Evolutionary conservation across 2,329 filamentous ascomycete genomes (phyloP), one percentile per base, ranked within the genome.

Genomic region (Stagonosporopsis rhizophila): DNA sequence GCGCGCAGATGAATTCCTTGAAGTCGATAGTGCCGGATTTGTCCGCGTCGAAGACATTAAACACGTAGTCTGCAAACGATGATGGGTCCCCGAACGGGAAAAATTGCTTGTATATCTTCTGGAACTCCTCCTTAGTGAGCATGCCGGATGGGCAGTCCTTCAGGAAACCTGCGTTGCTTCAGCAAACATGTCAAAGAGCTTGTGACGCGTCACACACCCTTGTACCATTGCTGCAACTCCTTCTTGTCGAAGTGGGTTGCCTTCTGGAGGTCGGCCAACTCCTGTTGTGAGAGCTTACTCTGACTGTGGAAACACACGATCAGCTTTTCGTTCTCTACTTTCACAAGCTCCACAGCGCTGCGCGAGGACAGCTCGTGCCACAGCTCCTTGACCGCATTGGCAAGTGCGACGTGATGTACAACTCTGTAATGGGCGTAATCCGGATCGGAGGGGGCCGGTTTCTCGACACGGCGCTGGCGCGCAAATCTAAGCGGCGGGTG

Each of bases 221-320:
- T 98, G 81, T 99, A 98, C 95, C 95, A 99, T 87, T 98, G 94
- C 78, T 99, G 95, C 75, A 99, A 80, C 80, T 99, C 95, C 83
- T 98, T 98, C 88, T 97, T 97, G 80, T 99, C 95, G 75, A 99
- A 99, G 79, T 98, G 92, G 63, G 95, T 99, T 59, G 92, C 92
- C 82, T 92, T 95, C 77, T 98, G 93, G 67, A 99, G 87, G 79
- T 99, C 95, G 66, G 86, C 87, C 74, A 99, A 90, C 85, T 99
- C 92, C 79, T 96, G 90, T 77, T 95, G 91, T 56, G 93, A 96
- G 76, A 99, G 89, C 83, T 98, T 99, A 70, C 94, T 98, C 84
- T 98, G 95, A 81, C 95, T 99, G 75, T 68, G 64, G 59, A 61
- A 63, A 59, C 45, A 60, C 56, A 75, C 58, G 45, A 67, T 77